Base-by-base conservation (phyloP, 1,284 basidiomycete species). In the Anthracocystis panici-leucophaei region DNA sequence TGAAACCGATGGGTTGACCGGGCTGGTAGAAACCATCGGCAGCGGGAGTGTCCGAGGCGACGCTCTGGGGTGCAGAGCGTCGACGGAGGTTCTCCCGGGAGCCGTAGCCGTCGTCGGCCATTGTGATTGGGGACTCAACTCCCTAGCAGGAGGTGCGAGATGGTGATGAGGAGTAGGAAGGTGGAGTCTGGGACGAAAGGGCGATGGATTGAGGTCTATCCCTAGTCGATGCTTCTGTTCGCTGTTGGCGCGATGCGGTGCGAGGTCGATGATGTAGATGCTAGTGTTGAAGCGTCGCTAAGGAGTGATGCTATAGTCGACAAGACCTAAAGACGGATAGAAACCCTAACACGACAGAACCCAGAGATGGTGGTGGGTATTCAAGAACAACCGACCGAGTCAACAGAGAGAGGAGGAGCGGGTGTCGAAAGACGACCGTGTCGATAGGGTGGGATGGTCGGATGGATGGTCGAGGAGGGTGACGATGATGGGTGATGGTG, bases 1-100 rank as follows among this genome's bases (percentile, higher is more conserved):
- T 64, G 65, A 71, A 81, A 53, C 79, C 79, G 46, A 80, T 80
- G 42, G 79, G 79, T 62, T 75, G 72, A 46, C 79, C 79, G n/a
- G 79, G 74, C 62, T 75, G 77, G 42, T 71, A 67, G 61, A 55
- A 75, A 46, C 73, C 73, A 57, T 60, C 64, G n/a, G 38, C 73
- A 29, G 52, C 41, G 57, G 67, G 60, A 48, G 59, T 35, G 60
- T 52, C 67, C 38, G 67, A 70, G 54, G 65, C 59, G 44, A 71
- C 38, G 27, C 67, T 75, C 56, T 63, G 60, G 33, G 67, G 55
- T 38, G 60, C 67, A 33, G 64, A 67, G 51, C 73, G 67, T 59
- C 73, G 67, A 64, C 73, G 64, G 27, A 75, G 73, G 57, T 75
- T 67, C 58, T 75, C 73, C 50, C 67, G 64, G 53, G 73, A 75